Percentiles rank a stretch among this genome's conserved stretches.
Evolutionary conservation across 1,139 yeast genomes (phyloP).

Genomic region (Saccharomyces hybrid): DNA sequence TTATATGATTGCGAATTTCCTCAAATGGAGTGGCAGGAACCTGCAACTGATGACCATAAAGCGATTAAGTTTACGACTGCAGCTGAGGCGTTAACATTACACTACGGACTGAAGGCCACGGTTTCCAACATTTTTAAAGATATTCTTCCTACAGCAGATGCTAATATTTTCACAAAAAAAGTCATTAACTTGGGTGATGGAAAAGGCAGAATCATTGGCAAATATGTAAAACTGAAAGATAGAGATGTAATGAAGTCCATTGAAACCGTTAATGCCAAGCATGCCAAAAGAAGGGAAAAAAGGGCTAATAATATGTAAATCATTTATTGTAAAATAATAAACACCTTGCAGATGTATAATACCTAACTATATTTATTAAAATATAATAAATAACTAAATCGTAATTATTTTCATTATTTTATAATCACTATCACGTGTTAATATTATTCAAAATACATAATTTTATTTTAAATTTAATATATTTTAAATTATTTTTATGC

Average conservation of each 20-base stretch:
- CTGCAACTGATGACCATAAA: constrained; percentile 20
- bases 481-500: background rate
- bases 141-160: constrained; percentile 16
- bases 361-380: too few species aligned
- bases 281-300: constrained; percentile 39
- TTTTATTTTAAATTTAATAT: too few species aligned
- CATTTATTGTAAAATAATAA: background rate
- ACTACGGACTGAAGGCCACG: constrained; percentile 34
- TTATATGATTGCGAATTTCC: constrained; percentile 79
- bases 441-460: too few species aligned
- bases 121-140: constrained; percentile 27
- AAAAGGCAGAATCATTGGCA: constrained; percentile 46
- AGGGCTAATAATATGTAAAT: constrained; percentile 3
- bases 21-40: constrained; percentile 55
- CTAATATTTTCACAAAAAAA: constrained; percentile 30
- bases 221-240: constrained; percentile 50
- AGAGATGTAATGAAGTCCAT: constrained; percentile 57
- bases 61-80: constrained; percentile 24
- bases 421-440: background rate
- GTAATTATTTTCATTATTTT: background rate
- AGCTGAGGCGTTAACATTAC: constrained; percentile 28
- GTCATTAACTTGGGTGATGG: constrained; percentile 66
- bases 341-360: too few species aligned
- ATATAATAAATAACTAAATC: background rate
- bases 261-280: constrained; percentile 60